Conservation (phyloP, 805 yeast genomes). For the Suhomyces xylopsoci region DNA sequence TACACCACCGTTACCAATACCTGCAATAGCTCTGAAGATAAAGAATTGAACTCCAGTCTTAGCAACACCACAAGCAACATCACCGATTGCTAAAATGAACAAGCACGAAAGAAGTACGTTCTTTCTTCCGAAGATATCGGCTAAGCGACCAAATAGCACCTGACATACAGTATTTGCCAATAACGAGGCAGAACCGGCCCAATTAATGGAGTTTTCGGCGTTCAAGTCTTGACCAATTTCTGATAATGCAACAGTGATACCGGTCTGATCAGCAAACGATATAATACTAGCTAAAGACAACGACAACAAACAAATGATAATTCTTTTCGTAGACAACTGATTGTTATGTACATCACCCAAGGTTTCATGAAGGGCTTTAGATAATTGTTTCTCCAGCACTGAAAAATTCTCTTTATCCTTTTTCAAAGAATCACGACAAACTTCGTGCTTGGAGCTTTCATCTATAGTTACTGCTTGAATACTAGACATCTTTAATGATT, state of each 20-base stretch:
- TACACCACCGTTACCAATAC: constrained; percentile 56
- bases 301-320: constrained; percentile 36
- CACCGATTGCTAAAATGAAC: constrained; percentile 39
- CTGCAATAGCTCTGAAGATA: constrained; percentile 53
- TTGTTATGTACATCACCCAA: constrained; percentile 44
- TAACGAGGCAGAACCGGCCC: constrained; percentile 57
- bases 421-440: neutral
- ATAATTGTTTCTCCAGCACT: neutral
- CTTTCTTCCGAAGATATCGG: constrained; percentile 56
- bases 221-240: constrained; percentile 46
- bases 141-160: constrained; percentile 50
- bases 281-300: constrained; percentile 39
- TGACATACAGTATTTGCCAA: constrained; percentile 53
- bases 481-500: neutral
- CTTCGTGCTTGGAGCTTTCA: neutral
- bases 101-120: constrained; percentile 39
- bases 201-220: constrained; percentile 48
- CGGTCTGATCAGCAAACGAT: constrained; percentile 49
- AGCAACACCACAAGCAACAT: constrained; percentile 52
- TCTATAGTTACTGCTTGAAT: neutral
- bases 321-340: constrained; percentile 34
- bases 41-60: constrained; percentile 46
- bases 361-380: neutral
- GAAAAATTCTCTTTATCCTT: neutral
- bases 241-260: constrained; percentile 48